phyloP scores from a whole-genome alignment of 257 asterid species.

The Prunella vulgaris region DNA sequence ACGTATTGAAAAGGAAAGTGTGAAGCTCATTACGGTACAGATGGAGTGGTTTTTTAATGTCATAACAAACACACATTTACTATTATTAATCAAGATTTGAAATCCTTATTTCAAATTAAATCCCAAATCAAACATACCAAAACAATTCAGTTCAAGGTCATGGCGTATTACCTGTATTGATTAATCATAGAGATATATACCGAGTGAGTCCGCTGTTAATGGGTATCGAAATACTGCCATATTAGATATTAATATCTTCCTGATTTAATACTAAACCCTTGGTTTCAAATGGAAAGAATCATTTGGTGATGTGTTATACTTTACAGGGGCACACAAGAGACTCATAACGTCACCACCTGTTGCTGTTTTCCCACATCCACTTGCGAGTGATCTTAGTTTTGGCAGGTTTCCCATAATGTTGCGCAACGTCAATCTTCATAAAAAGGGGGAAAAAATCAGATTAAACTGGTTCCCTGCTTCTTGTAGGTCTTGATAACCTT shows the following conservation, averaged over 20 bases:
- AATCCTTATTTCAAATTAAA: neutral
- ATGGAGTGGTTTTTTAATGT: no score
- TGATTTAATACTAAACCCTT: neutral
- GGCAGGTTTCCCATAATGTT: constrained; percentile 57
- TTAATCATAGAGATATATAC: neutral
- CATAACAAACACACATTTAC: neutral
- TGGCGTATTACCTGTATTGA: neutral
- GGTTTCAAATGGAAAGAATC: neutral
- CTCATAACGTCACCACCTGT: constrained; percentile 94
- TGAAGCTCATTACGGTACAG: no score
- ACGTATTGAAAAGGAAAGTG: no score
- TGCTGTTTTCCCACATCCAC: constrained; percentile 99
- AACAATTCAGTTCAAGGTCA: neutral
- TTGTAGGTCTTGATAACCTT: constrained; percentile 11
- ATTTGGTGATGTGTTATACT: constrained; percentile 22
- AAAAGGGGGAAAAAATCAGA: neutral
- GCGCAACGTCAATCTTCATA: constrained; percentile 5
- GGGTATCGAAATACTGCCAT: neutral
- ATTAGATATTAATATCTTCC: neutral
- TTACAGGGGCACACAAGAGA: constrained; percentile 81
- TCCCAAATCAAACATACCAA: neutral
- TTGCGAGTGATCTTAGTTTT: constrained; percentile 91
- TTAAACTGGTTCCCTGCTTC: constrained; percentile 14
- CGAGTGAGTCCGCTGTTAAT: neutral
- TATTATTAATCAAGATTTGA: no score